These are phyloP conservation scores for Eucalyptus microcorys DNA, from an alignment of 345 rosid species.

Conservation along the genomic window DNA sequence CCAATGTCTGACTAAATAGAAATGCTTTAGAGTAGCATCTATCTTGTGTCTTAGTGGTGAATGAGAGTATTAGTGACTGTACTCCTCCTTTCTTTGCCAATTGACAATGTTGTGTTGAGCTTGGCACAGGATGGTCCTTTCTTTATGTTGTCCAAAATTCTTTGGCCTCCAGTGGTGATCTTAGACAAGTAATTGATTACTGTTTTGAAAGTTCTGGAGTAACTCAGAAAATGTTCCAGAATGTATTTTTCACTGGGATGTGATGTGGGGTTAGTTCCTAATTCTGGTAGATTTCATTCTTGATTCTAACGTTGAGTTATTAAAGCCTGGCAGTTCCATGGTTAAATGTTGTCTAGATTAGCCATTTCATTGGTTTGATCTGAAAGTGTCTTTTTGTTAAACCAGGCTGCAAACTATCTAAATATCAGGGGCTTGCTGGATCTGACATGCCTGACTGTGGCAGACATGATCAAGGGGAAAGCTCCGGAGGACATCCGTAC, in stretches of 20 bases:
- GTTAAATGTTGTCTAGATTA: neutral
- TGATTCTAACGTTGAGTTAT: neutral
- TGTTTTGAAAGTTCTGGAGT: neutral
- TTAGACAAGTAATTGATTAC: neutral
- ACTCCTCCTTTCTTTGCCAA: neutral
- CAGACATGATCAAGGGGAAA: neutral
- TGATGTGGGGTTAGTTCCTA: neutral
- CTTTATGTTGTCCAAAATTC: neutral
- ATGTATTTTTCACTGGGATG: neutral
- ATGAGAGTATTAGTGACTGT: neutral
- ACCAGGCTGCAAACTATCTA: neutral
- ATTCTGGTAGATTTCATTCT: neutral
- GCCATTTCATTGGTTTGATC: neutral
- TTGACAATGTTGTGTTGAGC: neutral
- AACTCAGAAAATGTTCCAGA: neutral
- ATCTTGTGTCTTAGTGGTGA: neutral
- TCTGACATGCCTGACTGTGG: neutral
- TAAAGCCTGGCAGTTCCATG: neutral
- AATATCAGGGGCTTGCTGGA: neutral
- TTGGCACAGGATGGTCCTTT: neutral
- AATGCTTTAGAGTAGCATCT: neutral
- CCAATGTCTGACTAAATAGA: neutral
- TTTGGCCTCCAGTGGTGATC: neutral
- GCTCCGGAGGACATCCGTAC: neutral
- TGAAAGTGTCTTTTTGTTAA: neutral